These are phyloP conservation scores for Umbellularia californica DNA, from an alignment of 164 flowering plant genomes.

Conservation along the genomic window DNA sequence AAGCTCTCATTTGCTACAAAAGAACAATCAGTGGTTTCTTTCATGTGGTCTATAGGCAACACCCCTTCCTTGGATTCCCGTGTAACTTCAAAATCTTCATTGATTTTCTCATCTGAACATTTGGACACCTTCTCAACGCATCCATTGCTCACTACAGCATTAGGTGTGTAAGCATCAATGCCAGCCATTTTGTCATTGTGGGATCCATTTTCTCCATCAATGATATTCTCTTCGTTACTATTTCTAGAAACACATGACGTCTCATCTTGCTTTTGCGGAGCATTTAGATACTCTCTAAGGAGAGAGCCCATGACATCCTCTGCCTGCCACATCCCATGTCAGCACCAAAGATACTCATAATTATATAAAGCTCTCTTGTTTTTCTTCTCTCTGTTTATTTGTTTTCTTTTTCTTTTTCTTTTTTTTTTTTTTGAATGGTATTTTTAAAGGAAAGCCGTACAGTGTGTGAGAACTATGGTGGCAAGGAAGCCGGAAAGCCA, in stretches of 20 bases:
- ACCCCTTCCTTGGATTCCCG: background rate
- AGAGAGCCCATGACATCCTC: constrained; percentile 87
- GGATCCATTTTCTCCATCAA: constrained; percentile 22
- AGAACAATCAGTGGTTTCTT: background rate
- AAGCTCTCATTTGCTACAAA: constrained; percentile 1
- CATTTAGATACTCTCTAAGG: constrained; percentile 54
- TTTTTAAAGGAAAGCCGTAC: too few species aligned
- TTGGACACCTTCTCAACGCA: background rate
- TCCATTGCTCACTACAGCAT: background rate
- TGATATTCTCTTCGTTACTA: constrained; percentile 18
- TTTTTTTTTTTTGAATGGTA: too few species aligned
- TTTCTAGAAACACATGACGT: constrained; percentile 19
- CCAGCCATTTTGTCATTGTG: constrained; percentile 12
- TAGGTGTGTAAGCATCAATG: constrained; percentile 11
- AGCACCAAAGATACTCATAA: too few species aligned
- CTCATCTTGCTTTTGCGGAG: constrained; percentile 33
- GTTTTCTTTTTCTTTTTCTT: too few species aligned
- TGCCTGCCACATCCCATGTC: constrained; percentile 46
- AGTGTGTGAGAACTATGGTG: too few species aligned
- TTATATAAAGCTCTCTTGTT: too few species aligned
- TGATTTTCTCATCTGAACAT: constrained; percentile 1
- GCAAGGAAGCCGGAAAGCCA: too few species aligned
- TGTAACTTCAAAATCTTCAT: background rate
- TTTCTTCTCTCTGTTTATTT: too few species aligned
- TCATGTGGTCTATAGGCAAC: background rate